phyloP scores from a whole-genome alignment of 495 filamentous ascomycete genomes.

The Pyrenopolyporus hunteri region DNA sequence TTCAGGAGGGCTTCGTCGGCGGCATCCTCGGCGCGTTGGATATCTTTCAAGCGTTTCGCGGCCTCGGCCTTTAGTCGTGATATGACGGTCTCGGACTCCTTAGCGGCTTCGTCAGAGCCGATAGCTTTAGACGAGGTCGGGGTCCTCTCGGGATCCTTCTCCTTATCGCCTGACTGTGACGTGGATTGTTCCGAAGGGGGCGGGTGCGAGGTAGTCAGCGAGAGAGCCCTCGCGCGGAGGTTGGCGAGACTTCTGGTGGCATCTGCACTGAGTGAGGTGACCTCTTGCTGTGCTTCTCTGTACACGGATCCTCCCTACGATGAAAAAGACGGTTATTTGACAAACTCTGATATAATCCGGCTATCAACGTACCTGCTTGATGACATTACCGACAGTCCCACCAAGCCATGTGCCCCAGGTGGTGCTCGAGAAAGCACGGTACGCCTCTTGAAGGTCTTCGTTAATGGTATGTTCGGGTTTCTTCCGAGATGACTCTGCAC shows the following conservation, averaged over 20 bases:
- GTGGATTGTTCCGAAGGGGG: slow-evolving; percentile 14
- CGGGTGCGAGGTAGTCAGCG: slow-evolving; percentile 60
- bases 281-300: slow-evolving; percentile 81
- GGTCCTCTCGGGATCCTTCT: slow-evolving; percentile 48
- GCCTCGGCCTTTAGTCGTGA: slow-evolving; percentile 84
- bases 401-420: slow-evolving; percentile 91
- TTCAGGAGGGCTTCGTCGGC: slow-evolving; percentile 94
- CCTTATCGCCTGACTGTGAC: slow-evolving; percentile 39
- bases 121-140: slow-evolving; percentile 49
- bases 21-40: slow-evolving; percentile 94
- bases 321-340: slow-evolving; percentile 18
- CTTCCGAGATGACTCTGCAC: slow-evolving; percentile 41
- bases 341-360: background rate
- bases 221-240: slow-evolving; percentile 75
- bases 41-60: slow-evolving; percentile 82
- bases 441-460: slow-evolving; percentile 90
- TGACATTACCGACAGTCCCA: slow-evolving; percentile 85
- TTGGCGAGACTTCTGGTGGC: slow-evolving; percentile 83
- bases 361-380: slow-evolving; percentile 69
- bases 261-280: slow-evolving; percentile 75
- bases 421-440: slow-evolving; percentile 87
- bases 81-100: slow-evolving; percentile 77
- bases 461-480: slow-evolving; percentile 69
- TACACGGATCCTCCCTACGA: slow-evolving; percentile 82
- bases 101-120: slow-evolving; percentile 58